A percentile compares a stretch with the other conserved stretches of the same genome.
Conservation (phyloP, 2,329 filamentous ascomycete species). For the Camillea tinctor region DNA sequence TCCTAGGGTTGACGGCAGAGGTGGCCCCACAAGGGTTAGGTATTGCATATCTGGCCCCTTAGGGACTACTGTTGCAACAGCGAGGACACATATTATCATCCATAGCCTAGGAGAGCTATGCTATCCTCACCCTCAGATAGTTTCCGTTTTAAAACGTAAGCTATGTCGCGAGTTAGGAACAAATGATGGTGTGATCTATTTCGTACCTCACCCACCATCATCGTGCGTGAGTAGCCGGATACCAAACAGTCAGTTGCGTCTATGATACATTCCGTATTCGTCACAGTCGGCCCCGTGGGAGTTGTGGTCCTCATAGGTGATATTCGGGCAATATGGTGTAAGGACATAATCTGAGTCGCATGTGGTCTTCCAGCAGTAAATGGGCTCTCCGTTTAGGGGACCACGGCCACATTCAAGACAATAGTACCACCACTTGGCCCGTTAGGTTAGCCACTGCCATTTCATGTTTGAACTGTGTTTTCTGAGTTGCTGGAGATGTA, state of each 20-base stretch:
- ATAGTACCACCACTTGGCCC: slow-evolving; percentile 21
- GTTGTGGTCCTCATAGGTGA: slow-evolving; percentile 17
- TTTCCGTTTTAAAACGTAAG: no score
- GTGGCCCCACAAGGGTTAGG: no score
- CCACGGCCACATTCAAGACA: slow-evolving; percentile 24
- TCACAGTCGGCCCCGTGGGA: slow-evolving; percentile 20
- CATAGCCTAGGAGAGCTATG: no score
- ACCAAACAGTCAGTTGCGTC: slow-evolving; percentile 4
- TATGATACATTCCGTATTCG: slow-evolving; percentile 24
- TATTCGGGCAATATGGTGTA: slow-evolving; percentile 22
- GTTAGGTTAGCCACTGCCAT: slow-evolving; percentile 5
- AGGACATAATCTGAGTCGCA: slow-evolving; percentile 24
- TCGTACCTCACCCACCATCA: no score
- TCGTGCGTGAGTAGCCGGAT: background rate
- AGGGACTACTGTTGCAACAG: no score
- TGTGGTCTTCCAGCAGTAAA: slow-evolving; percentile 9
- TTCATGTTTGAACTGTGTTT: background rate
- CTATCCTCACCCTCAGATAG: no score
- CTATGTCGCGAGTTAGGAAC: no score
- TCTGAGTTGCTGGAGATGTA: no score
- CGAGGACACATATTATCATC: no score
- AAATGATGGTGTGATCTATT: no score
- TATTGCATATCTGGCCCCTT: no score
- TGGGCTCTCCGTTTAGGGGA: slow-evolving; percentile 17
- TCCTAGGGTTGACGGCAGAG: no score